Evolutionary conservation across 108 stramenopile species (phyloP).

Genomic region (Ochromonas danica): DNA sequence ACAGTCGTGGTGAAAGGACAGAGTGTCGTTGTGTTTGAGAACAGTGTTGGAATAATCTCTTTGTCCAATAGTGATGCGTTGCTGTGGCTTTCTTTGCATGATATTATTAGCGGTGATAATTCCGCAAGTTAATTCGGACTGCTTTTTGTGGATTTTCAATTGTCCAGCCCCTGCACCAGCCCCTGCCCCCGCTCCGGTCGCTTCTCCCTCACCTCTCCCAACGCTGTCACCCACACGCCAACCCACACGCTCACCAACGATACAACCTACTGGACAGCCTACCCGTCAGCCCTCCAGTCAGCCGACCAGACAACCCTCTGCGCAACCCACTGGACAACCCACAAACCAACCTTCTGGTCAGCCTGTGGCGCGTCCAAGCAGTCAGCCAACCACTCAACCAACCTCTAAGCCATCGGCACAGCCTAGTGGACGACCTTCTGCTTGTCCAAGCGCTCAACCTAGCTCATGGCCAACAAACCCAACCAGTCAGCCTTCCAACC

Average conservation of each 20-base stretch:
- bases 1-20: too few species aligned
- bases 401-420: background rate
- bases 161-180: too few species aligned
- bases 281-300: background rate
- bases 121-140: too few species aligned
- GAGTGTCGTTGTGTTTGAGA: too few species aligned
- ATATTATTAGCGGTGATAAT: too few species aligned
- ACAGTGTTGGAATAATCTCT: too few species aligned
- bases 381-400: slow-evolving; percentile 1
- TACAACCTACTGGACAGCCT: slow-evolving; percentile 23
- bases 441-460: background rate
- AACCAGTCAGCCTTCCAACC: background rate
- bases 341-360: background rate
- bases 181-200: too few species aligned
- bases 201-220: too few species aligned
- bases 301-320: background rate
- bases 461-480: background rate
- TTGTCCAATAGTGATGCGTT: too few species aligned
- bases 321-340: slow-evolving; percentile 16
- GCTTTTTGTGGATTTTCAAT: too few species aligned
- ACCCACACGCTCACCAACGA: background rate
- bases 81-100: too few species aligned
- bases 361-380: background rate
- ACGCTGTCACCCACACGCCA: background rate
- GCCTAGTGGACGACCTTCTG: background rate